Evolutionary conservation across 2,329 filamentous ascomycete species (phyloP), one percentile per base, ranked within the genome.

Genomic region (Claviceps cyperi): DNA sequence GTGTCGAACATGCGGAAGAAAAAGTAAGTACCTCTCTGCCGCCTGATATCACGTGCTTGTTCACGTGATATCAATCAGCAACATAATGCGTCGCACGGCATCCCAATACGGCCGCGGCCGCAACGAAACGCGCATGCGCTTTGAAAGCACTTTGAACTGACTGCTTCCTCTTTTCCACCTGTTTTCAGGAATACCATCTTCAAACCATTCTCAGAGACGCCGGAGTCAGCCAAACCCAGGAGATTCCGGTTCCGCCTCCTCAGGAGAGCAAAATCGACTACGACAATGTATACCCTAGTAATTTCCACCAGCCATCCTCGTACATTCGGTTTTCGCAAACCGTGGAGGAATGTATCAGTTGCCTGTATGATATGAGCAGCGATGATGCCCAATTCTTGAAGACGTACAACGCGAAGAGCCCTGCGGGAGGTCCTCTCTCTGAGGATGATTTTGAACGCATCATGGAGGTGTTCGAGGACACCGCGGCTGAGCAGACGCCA

Each of bases 271-370:
- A 74, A 56, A 70, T 91, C 67, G 79, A 87, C 68, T 98, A 96
- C 82, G 87, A 94, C 67, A 79, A 84, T 60, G 78, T 96, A 59
- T 97, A 97, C 64, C 79, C 84, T 47, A 80, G 78, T 56, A 72
- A 74, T 51, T 96, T 91, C 69, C 78, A 82, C 60, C 84, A 94
- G 66, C 89, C 92, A 48, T 81, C 83, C 54, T 92, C 90, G 54
- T 97, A 97, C 69, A 95, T 98, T 64, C 88, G 91, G 56, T 97
- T 94, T 71, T 97, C 92, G 56, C 91, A 94, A 57, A 98, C 92
- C 2, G 91, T 98, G 54, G 92, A 98, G 69, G 92, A 98, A 68
- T 94, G 85, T 60, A 84, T 88, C 62, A 86, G 86, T 60, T 86
- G 84, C 64, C 80, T 83, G 59, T 98, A 98, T 81, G 89, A 94